Percentiles rank a stretch among this genome's conserved stretches.
phyloP scores from a whole-genome alignment of 306 rosid species.

The Mimosa pudica region DNA sequence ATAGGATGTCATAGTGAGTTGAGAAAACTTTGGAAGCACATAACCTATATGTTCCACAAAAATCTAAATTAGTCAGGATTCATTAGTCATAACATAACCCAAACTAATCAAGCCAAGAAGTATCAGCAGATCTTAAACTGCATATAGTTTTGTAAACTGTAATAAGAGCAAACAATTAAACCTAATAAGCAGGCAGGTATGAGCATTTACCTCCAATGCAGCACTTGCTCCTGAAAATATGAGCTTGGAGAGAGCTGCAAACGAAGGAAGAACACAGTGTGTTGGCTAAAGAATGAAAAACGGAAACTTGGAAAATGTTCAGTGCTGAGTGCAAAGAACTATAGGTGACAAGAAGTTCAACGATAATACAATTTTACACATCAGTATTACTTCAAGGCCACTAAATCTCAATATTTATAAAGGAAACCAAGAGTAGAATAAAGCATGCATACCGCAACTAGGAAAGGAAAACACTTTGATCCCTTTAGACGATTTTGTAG shows the following conservation, averaged over 20 bases:
- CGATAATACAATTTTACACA: conserved; percentile 2
- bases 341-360: conserved; percentile 30
- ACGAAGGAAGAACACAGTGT: conserved; percentile 17
- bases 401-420: conserved; percentile 15
- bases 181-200: conserved; percentile 2
- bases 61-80: conserved; percentile 23
- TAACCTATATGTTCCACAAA: conserved; percentile 53
- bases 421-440: conserved; percentile 23
- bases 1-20: conserved; percentile 83
- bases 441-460: conserved; percentile 72
- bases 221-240: conserved; percentile 78
- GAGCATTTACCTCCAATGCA: conserved; percentile 76
- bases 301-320: not conserved
- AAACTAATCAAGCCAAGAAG: conserved; percentile 14
- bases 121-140: not conserved
- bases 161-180: conserved; percentile 17
- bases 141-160: not conserved
- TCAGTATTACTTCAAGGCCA: conserved; percentile 13
- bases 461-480: conserved; percentile 95
- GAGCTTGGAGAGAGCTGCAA: conserved; percentile 76
- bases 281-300: conserved; percentile 28
- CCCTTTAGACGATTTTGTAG: conserved; percentile 83
- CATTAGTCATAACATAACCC: not conserved
- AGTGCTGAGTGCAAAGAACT: not conserved
- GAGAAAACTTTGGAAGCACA: conserved; percentile 81